A percentile compares a stretch with the other conserved stretches of the same genome.
These are phyloP conservation scores for Citrullus amarus DNA, from an alignment of 306 rosid species.

Conservation along the genomic window DNA sequence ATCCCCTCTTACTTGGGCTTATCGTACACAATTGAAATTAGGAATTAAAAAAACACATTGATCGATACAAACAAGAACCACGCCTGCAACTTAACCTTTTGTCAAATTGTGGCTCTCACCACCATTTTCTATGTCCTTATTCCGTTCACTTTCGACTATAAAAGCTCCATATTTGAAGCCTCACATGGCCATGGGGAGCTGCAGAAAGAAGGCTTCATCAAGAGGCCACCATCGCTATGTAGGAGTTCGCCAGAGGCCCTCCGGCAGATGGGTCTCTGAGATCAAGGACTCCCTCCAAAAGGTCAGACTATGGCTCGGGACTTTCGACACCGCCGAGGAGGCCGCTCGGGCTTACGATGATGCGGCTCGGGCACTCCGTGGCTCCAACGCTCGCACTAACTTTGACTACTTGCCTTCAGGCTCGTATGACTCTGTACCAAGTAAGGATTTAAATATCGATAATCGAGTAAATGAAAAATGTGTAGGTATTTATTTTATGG, in stretches of 20 bases:
- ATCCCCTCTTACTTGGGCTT: not conserved
- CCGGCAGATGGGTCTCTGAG: constrained; percentile 87
- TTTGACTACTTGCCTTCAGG: constrained; percentile 30
- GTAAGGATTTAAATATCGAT: not conserved
- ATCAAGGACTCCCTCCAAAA: constrained; percentile 62
- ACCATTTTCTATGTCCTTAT: not conserved
- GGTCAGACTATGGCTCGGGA: constrained; percentile 77
- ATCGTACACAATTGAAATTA: not conserved
- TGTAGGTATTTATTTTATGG: too few species aligned
- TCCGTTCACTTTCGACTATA: not conserved
- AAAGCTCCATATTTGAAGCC: not conserved
- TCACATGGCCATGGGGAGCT: not conserved
- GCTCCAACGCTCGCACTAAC: constrained; percentile 62
- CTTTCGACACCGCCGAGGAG: constrained; percentile 60
- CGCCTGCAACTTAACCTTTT: not conserved
- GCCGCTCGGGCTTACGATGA: constrained; percentile 61
- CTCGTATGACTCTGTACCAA: not conserved
- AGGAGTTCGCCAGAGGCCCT: constrained; percentile 68
- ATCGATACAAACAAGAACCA: not conserved
- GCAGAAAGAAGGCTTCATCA: constrained; percentile 38
- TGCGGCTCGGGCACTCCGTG: constrained; percentile 56
- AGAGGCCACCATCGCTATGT: constrained; percentile 61
- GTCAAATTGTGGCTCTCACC: not conserved
- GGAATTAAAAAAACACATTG: not conserved
- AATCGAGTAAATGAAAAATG: too few species aligned